Conservation (phyloP, 2,329 filamentous ascomycete species). For the Cladosporium sp. region DNA sequence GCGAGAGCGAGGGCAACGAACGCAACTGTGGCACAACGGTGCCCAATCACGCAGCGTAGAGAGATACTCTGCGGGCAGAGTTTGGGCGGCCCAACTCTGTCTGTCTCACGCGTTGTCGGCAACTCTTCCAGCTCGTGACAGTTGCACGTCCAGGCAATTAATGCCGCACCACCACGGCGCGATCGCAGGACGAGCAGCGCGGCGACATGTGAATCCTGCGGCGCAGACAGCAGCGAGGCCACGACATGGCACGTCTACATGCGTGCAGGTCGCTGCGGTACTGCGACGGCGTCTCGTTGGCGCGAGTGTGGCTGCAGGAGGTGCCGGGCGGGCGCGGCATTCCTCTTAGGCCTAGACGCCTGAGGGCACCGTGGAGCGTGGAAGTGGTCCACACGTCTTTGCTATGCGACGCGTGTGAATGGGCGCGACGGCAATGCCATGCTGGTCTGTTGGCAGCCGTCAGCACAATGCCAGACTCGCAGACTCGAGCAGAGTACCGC, state of each 20-base stretch:
- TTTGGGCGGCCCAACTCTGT: slow-evolving; percentile 11
- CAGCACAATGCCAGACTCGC: neutral
- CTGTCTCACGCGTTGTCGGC: neutral
- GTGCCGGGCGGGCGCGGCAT: slow-evolving; percentile 1
- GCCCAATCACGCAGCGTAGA: slow-evolving; percentile 3
- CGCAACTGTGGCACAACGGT: slow-evolving; percentile 1
- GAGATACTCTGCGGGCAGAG: slow-evolving; percentile 4
- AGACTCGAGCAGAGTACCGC: neutral
- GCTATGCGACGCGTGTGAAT: slow-evolving; percentile 9
- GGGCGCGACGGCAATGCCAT: slow-evolving; percentile 7
- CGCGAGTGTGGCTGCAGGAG: slow-evolving; percentile 6
- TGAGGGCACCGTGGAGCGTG: neutral
- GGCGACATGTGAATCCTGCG: slow-evolving; percentile 1
- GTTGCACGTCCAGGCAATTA: slow-evolving; percentile 6
- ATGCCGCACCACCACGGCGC: neutral
- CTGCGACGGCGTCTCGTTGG: neutral
- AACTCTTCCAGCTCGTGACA: neutral
- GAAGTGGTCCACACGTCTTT: neutral
- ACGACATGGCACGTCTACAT: neutral
- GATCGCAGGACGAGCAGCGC: neutral
- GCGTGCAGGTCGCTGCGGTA: neutral
- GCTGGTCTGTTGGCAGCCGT: neutral
- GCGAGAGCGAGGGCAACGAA: neutral
- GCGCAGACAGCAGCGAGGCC: neutral
- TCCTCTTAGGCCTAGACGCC: neutral